Evolutionary conservation across 1,284 basidiomycete species (phyloP), one percentile per base, ranked within the genome.

Genomic region (Cutaneotrichosporon daszewskae): DNA sequence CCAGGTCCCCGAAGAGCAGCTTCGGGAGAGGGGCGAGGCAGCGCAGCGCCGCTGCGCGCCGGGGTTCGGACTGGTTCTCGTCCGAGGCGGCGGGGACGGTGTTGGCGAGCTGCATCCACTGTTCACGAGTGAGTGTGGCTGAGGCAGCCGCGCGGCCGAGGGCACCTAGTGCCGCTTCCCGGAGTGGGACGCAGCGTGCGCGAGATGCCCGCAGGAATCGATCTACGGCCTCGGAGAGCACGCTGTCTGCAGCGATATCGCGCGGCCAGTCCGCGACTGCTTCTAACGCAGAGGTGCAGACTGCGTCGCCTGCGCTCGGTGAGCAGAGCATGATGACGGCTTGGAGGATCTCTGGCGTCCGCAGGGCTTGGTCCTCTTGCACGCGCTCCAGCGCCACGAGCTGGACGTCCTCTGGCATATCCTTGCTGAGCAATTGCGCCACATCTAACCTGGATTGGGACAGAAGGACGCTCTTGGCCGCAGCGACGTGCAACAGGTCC

Each of bases 141-240:
- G 33, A 20, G 22, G 19, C 38, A 1, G 55, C 27, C 1, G 54
- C 49, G 45, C 58, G 59, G 5, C 55, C 60, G 7, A 60, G 40
- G 12, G 54, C 54, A 3, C 47, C 48, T 32, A 69, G 47, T 4
- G 56, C 60, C 11, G 66, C 67, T 41, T 69, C 66, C 28, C 46
- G 51, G 5, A 69, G 47, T 1, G 65, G 65, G 12, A 66, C 53
- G 43, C 55, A 61, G 16, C 35, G 52, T 1, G 50, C 32, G 18
- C 34, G 17, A 12, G 44, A 32, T 0, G 33, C 22, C 11, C 16
- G 24, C 22, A 23, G 27, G 17, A 50, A 32, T 7, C 17, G n/a
- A 11, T 20, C n/a, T 16, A 34, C 11, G 26, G 22, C 22, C n/a
- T 32, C 26, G 4, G 28, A 31, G 7, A 54, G 33, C 20, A n/a